Conservation (phyloP, 371 early-diverging fungal genomes). For the Fennellomyces sp. region DNA sequence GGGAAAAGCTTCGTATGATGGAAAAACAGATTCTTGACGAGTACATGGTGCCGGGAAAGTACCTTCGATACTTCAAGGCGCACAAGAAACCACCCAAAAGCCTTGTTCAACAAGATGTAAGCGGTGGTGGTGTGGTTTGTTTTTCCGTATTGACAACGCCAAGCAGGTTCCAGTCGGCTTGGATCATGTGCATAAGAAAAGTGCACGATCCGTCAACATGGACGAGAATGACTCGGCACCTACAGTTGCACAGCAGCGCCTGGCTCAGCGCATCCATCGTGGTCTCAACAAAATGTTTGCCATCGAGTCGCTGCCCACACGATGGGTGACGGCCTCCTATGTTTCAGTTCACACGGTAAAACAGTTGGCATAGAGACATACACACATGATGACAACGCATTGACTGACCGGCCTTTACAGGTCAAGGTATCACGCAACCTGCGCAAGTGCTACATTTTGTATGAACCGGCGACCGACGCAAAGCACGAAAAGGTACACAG, state of each 20-base stretch:
- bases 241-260: constrained; percentile 29
- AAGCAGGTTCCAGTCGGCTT: not conserved
- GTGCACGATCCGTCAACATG: constrained; percentile 25
- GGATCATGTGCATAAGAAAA: constrained; percentile 25
- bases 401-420: not conserved
- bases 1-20: not conserved
- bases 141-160: not conserved
- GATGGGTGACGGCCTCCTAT: constrained; percentile 25
- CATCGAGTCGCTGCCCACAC: constrained; percentile 31
- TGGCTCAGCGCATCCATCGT: constrained; percentile 37
- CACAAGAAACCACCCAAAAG: not conserved
- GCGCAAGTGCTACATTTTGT: constrained; percentile 35
- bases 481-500: constrained; percentile 29
- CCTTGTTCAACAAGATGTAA: too few relatives aligned
- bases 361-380: not conserved
- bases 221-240: constrained; percentile 35
- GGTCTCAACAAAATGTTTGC: constrained; percentile 37
- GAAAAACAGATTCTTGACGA: constrained; percentile 21
- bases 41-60: constrained; percentile 46
- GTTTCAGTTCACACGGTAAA: constrained; percentile 20
- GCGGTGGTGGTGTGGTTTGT: not conserved
- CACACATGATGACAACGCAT: not conserved
- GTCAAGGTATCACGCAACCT: constrained; percentile 40
- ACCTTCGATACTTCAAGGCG: constrained; percentile 29
- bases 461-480: constrained; percentile 25